These are phyloP conservation scores for Pseudoscleropodium purum DNA, from an alignment of 225 moss, liverwort and hornwort genomes.

Conservation along the genomic window DNA sequence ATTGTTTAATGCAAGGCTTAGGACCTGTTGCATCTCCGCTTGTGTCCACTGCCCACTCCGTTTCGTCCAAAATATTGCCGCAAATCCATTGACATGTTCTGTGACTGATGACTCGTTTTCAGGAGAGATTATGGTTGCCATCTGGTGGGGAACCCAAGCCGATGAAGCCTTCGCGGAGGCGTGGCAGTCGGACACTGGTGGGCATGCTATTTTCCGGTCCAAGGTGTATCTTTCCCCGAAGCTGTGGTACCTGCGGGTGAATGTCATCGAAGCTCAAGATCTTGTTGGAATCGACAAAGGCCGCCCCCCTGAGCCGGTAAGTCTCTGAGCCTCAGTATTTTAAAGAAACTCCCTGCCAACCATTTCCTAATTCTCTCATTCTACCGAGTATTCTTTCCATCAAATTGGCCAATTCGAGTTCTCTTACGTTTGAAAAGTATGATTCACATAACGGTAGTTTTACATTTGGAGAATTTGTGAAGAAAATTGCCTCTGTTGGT, in stretches of 20 bases:
- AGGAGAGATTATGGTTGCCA: conserved; percentile 89
- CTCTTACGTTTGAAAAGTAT: too few species aligned
- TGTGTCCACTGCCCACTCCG: neutral
- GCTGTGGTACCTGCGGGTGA: conserved; percentile 80
- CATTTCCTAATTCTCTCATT: neutral
- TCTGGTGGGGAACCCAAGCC: conserved; percentile 96
- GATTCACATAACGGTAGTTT: too few species aligned
- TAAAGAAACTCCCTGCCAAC: neutral
- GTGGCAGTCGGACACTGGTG: conserved; percentile 94
- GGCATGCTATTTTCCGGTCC: conserved; percentile 66
- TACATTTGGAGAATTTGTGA: too few species aligned
- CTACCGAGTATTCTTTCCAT: too few species aligned
- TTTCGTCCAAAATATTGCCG: too few species aligned
- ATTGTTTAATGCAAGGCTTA: too few species aligned
- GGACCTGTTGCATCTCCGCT: neutral
- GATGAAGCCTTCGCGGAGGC: conserved; percentile 90
- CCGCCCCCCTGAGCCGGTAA: conserved; percentile 67
- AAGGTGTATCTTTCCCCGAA: conserved; percentile 89
- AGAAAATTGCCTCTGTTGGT: neutral
- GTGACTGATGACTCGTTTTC: neutral
- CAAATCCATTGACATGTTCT: neutral
- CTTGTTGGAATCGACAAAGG: conserved; percentile 46
- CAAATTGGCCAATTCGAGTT: neutral
- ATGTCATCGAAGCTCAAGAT: conserved; percentile 76
- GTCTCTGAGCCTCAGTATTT: neutral